phyloP scores from a whole-genome alignment of 176 grass and related monocot species.

The Miscanthus lutarioriparius region DNA sequence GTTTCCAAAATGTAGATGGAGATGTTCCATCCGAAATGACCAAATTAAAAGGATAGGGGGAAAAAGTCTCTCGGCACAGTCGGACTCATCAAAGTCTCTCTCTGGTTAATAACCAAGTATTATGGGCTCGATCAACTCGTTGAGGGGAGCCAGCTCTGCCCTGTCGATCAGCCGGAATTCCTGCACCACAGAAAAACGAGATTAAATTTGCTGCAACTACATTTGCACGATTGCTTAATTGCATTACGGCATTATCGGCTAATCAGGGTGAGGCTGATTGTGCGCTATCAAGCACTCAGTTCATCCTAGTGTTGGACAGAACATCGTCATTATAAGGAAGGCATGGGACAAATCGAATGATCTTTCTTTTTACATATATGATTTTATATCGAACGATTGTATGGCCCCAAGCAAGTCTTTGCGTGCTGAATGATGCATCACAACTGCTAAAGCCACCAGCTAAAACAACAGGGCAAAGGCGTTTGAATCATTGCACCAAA shows the following conservation, averaged over 20 bases:
- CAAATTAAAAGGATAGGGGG: neutral
- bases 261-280: neutral
- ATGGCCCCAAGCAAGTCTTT: conserved; percentile 10
- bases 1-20: conserved; percentile 31
- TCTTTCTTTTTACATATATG: neutral
- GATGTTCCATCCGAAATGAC: neutral
- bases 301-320: neutral
- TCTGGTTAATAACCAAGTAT: conserved; percentile 31
- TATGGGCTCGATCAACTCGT: conserved; percentile 75
- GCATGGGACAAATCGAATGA: neutral
- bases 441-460: conserved; percentile 20
- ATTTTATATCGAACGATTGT: neutral
- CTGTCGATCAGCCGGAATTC: conserved; percentile 84
- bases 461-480: neutral
- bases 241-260: neutral
- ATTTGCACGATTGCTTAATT: neutral
- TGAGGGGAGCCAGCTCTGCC: conserved; percentile 76
- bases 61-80: neutral
- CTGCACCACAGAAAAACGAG: conserved; percentile 31
- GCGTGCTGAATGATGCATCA: conserved; percentile 34
- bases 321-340: neutral
- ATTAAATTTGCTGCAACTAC: neutral
- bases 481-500: conserved; percentile 25
- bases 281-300: conserved; percentile 4
- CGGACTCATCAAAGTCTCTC: neutral